Evolutionary conservation across 768 basidiomycete species (phyloP).

Genomic region (Glaciozyma martinii): DNA sequence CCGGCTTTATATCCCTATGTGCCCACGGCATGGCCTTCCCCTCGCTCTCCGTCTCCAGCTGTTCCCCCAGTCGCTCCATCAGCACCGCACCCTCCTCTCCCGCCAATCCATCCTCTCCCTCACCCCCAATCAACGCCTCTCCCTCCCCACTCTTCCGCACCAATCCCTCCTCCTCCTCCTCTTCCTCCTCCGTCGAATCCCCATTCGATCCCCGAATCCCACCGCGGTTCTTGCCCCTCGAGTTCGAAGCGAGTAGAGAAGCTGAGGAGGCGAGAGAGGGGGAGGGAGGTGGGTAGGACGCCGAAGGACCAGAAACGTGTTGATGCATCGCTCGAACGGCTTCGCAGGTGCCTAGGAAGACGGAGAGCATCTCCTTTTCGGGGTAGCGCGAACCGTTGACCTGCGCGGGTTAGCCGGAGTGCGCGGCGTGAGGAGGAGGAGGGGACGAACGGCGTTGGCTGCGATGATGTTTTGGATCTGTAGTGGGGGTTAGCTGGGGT

Average conservation of each 20-base stretch:
- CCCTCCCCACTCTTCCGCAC: conserved; percentile 70
- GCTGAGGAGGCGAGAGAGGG: background rate
- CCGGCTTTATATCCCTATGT: conserved; percentile 95
- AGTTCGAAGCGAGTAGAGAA: background rate
- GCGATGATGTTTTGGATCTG: conserved; percentile 95
- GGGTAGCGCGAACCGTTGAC: conserved; percentile 73
- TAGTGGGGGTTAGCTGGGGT: conserved; percentile 52
- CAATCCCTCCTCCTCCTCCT: conserved; percentile 49
- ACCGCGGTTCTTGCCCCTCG: conserved; percentile 25
- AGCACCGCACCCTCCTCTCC: conserved; percentile 4
- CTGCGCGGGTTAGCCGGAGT: conserved; percentile 4
- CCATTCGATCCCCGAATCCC: conserved; percentile 48
- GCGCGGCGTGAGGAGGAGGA: background rate
- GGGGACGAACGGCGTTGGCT: conserved; percentile 49
- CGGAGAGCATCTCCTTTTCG: conserved; percentile 74
- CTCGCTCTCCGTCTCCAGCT: background rate
- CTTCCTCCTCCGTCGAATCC: conserved; percentile 4
- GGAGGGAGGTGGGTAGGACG: background rate
- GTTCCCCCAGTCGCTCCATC: conserved; percentile 20
- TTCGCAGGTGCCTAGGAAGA: conserved; percentile 90
- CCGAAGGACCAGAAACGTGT: background rate
- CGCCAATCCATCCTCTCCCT: conserved; percentile 34
- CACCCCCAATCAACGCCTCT: conserved; percentile 22
- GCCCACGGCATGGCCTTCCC: conserved; percentile 59
- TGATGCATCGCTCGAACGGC: conserved; percentile 87